These are phyloP conservation scores for Scytalidium lignicola DNA, from an alignment of 2,329 filamentous ascomycete genomes.

Conservation along the genomic window DNA sequence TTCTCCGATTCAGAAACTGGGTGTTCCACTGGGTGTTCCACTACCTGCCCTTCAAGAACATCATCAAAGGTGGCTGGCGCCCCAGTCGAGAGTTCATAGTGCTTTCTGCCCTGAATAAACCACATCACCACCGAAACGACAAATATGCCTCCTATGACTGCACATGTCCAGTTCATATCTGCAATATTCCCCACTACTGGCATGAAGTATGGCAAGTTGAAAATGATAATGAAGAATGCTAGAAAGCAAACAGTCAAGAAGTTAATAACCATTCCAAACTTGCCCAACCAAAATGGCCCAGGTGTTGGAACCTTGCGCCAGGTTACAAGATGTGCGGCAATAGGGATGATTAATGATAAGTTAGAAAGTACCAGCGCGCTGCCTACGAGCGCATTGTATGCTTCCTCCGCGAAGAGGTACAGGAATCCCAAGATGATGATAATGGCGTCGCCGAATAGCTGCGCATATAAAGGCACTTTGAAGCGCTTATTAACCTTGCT, in stretches of 20 bases:
- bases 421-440: conserved; percentile 36
- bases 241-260: conserved; percentile 33
- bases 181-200: conserved; percentile 30
- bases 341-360: conserved; percentile 39
- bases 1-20: too few species aligned
- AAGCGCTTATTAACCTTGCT: conserved; percentile 6
- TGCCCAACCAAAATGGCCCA: conserved; percentile 34
- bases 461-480: conserved; percentile 34
- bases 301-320: conserved; percentile 34
- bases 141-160: conserved; percentile 37
- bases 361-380: conserved; percentile 39
- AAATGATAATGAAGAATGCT: conserved; percentile 37
- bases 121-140: conserved; percentile 36
- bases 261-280: conserved; percentile 31
- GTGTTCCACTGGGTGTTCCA: too few species aligned
- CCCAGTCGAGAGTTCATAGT: too few species aligned
- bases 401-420: conserved; percentile 38
- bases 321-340: conserved; percentile 38
- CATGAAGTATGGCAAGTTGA: conserved; percentile 38
- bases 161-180: conserved; percentile 47
- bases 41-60: too few species aligned
- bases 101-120: conserved; percentile 31
- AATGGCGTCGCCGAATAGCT: conserved; percentile 28
- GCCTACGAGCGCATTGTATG: conserved; percentile 38
- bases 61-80: too few species aligned